Conservation (phyloP, 164 flowering plant genomes). For the Stephania yunnanensis region DNA sequence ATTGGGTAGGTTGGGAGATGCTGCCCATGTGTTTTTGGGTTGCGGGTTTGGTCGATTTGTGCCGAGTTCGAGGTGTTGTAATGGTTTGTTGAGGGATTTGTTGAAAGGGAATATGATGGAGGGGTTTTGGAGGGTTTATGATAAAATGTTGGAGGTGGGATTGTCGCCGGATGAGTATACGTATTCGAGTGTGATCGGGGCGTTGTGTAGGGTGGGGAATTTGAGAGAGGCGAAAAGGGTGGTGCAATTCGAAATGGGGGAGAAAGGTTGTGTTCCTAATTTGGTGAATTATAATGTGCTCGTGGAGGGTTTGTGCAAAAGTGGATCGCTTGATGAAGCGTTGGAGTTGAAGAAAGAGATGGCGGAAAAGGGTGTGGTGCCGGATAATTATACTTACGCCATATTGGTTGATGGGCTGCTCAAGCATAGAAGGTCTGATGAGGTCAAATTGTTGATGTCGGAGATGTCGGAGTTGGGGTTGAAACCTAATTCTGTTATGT, state of each 20-base stretch:
- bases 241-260: constrained; percentile 47
- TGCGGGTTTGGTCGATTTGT: constrained; percentile 22
- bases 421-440: constrained; percentile 30
- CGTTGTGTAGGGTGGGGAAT: constrained; percentile 48
- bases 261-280: constrained; percentile 56
- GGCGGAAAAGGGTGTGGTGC: constrained; percentile 42
- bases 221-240: constrained; percentile 38
- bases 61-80: constrained; percentile 47
- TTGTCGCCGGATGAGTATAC: constrained; percentile 57
- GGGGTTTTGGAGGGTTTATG: constrained; percentile 64
- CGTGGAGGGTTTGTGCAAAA: constrained; percentile 56
- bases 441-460: constrained; percentile 31
- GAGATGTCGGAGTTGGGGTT: constrained; percentile 46
- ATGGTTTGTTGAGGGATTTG: constrained; percentile 58
- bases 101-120: constrained; percentile 40
- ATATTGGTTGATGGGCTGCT: constrained; percentile 44
- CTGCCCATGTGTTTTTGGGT: constrained; percentile 33
- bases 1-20: constrained; percentile 43
- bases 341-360: constrained; percentile 43
- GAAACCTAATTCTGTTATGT: constrained; percentile 28
- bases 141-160: constrained; percentile 36
- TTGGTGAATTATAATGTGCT: constrained; percentile 48
- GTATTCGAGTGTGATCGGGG: constrained; percentile 48
- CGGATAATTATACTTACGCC: constrained; percentile 44
- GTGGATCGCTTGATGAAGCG: constrained; percentile 53